Evolutionary conservation across 192 early-diverging fungal species (phyloP).

Genomic region (Pilobolus umbonatus): DNA sequence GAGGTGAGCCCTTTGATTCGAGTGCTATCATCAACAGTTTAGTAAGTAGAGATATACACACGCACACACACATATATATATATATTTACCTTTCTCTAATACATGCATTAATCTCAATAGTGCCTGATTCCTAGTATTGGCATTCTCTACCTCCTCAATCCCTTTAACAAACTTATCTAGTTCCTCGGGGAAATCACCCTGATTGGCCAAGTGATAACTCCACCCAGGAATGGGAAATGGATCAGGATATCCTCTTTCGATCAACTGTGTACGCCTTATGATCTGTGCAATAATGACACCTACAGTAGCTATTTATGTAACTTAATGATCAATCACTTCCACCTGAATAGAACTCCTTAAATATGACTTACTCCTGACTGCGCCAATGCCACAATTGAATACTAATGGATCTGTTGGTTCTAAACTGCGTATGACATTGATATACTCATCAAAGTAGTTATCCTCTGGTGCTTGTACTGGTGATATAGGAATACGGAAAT

Average conservation of each 20-base stretch:
- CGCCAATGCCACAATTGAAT: conserved; percentile 62
- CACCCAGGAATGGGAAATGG: conserved; percentile 35
- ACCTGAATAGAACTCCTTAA: too few relatives aligned
- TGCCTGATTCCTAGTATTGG: conserved; percentile 38
- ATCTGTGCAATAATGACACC: conserved; percentile 53
- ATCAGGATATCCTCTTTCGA: conserved; percentile 29
- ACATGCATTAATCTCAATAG: conserved; percentile 51
- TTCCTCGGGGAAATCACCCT: neutral
- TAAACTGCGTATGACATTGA: conserved; percentile 37
- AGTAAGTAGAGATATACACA: neutral
- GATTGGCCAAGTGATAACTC: neutral
- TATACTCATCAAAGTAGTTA: conserved; percentile 56
- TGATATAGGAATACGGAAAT: conserved; percentile 55
- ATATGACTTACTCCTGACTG: conserved; percentile 43
- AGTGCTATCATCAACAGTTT: conserved; percentile 23
- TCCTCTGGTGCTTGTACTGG: conserved; percentile 59
- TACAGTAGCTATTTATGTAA: conserved; percentile 42
- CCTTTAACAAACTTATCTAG: conserved; percentile 7
- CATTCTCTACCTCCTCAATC: conserved; percentile 19
- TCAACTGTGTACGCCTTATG: conserved; percentile 48
- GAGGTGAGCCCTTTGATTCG: conserved; percentile 36
- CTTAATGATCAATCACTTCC: too few relatives aligned
- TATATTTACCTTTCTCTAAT: conserved; percentile 41
- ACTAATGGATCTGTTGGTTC: conserved; percentile 42
- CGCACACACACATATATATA: neutral